These are phyloP conservation scores for Coemansia sp. DNA, from an alignment of 192 early-diverging fungal genomes.

Conservation along the genomic window DNA sequence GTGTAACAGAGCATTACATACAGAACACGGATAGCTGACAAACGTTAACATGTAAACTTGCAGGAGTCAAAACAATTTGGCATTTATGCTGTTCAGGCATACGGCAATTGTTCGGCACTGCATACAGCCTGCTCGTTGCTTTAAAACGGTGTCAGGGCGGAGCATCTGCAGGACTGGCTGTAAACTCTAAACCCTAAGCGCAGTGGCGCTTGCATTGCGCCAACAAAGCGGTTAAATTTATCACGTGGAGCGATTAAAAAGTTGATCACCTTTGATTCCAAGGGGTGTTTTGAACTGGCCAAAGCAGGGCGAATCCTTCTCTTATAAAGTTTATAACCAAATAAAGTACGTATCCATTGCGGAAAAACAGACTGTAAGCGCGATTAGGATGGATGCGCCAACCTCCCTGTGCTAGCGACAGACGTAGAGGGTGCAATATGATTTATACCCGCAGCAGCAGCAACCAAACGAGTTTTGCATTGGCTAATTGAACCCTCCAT, in stretches of 20 bases:
- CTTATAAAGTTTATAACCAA: slow-evolving; percentile 17
- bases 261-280: slow-evolving; percentile 1
- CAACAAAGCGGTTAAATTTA: not conserved
- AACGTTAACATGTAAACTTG: too few relatives aligned
- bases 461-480: too few relatives aligned
- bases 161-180: too few relatives aligned
- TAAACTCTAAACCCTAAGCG: too few relatives aligned
- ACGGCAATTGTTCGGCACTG: not conserved
- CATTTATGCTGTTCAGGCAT: not conserved
- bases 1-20: too few relatives aligned
- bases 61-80: not conserved
- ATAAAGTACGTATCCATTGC: slow-evolving; percentile 45
- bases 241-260: slow-evolving; percentile 10
- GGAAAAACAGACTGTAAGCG: not conserved
- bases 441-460: too few relatives aligned
- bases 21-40: too few relatives aligned
- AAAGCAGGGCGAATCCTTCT: slow-evolving; percentile 16
- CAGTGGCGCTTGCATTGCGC: too few relatives aligned
- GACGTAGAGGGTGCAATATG: too few relatives aligned
- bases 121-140: not conserved
- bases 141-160: too few relatives aligned
- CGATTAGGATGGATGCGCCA: not conserved
- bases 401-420: too few relatives aligned
- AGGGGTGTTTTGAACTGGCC: slow-evolving; percentile 2
- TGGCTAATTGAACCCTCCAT: too few relatives aligned